Percentiles rank a stretch among this genome's conserved stretches.
Evolutionary conservation across 805 yeast species (phyloP).

Genomic region (Metschnikowia amazonensis): DNA sequence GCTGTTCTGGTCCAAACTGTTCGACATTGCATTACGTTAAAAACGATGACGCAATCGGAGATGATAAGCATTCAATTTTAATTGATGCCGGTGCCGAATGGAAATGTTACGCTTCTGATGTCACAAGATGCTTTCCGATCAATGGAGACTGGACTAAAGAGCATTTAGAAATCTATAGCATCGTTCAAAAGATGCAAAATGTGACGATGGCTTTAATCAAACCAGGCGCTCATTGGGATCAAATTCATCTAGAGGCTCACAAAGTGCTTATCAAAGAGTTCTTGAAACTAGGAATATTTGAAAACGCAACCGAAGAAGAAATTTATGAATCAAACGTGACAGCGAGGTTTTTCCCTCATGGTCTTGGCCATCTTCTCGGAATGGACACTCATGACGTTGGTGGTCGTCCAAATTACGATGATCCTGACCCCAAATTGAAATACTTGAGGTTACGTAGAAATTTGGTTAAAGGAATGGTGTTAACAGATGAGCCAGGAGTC

Average conservation of each 20-base stretch:
- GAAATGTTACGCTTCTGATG: conserved; percentile 89
- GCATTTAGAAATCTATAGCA: conserved; percentile 73
- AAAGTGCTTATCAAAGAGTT: conserved; percentile 68
- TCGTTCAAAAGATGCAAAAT: conserved; percentile 79
- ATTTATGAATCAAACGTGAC: conserved; percentile 68
- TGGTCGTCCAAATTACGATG: conserved; percentile 81
- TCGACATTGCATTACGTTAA: conserved; percentile 87
- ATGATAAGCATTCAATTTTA: conserved; percentile 61
- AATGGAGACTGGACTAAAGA: conserved; percentile 87
- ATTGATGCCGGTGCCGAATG: conserved; percentile 98
- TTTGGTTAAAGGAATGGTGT: conserved; percentile 72
- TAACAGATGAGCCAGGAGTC: conserved; percentile 94
- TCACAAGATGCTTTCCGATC: conserved; percentile 92
- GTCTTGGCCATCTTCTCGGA: conserved; percentile 90
- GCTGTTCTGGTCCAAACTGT: conserved; percentile 90
- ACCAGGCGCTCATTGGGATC: conserved; percentile 87
- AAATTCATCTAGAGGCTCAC: conserved; percentile 77
- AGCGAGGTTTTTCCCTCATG: conserved; percentile 88
- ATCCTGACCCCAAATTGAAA: conserved; percentile 68
- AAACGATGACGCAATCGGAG: conserved; percentile 58
- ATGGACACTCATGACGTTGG: conserved; percentile 97
- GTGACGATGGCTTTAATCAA: conserved; percentile 66
- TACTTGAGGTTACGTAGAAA: conserved; percentile 79
- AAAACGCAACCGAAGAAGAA: conserved; percentile 55
- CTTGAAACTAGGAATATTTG: conserved; percentile 71